A percentile compares a stretch with the other conserved stretches of the same genome.
Conservation (phyloP, 768 basidiomycete genomes). For the Mycena albidolilacea region DNA sequence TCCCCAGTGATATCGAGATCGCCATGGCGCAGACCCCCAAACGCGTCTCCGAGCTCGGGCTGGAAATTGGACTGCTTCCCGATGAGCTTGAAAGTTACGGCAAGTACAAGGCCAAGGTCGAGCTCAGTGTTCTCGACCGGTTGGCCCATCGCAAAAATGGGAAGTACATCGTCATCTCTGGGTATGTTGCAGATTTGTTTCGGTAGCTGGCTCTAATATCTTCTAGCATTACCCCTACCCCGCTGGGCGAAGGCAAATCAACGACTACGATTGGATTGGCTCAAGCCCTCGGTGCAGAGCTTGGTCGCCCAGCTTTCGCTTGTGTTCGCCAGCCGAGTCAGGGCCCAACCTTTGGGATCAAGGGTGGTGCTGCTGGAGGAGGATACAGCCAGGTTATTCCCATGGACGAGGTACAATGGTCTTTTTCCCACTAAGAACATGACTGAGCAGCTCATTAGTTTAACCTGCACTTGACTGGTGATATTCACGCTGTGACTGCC, state of each 20-base stretch:
- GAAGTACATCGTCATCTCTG: constrained; percentile 97
- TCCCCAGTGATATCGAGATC: constrained; percentile 97
- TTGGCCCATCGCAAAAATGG: constrained; percentile 89
- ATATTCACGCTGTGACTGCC: constrained; percentile 97
- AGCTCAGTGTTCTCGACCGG: constrained; percentile 88
- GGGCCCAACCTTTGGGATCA: constrained; percentile 99
- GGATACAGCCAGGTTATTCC: constrained; percentile 99
- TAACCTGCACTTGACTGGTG: constrained; percentile 95
- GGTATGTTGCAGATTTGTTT: constrained; percentile 60
- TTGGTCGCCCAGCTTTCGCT: constrained; percentile 93
- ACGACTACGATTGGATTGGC: constrained; percentile 98
- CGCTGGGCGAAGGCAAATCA: constrained; percentile 97
- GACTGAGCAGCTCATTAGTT: constrained; percentile 65
- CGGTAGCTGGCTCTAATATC: neutral
- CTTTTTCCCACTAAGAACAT: constrained; percentile 11
- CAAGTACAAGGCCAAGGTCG: constrained; percentile 97
- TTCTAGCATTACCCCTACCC: constrained; percentile 92
- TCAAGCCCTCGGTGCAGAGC: constrained; percentile 95
- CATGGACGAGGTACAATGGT: constrained; percentile 88
- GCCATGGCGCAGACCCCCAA: constrained; percentile 96
- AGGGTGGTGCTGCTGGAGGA: constrained; percentile 98
- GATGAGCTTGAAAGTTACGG: constrained; percentile 96
- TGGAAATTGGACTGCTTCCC: constrained; percentile 88
- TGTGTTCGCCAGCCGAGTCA: constrained; percentile 99
- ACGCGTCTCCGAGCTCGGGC: constrained; percentile 85